Percentiles rank a stretch among this genome's conserved stretches.
phyloP scores from a whole-genome alignment of 164 flowering plant genomes.

The Piper betle region DNA sequence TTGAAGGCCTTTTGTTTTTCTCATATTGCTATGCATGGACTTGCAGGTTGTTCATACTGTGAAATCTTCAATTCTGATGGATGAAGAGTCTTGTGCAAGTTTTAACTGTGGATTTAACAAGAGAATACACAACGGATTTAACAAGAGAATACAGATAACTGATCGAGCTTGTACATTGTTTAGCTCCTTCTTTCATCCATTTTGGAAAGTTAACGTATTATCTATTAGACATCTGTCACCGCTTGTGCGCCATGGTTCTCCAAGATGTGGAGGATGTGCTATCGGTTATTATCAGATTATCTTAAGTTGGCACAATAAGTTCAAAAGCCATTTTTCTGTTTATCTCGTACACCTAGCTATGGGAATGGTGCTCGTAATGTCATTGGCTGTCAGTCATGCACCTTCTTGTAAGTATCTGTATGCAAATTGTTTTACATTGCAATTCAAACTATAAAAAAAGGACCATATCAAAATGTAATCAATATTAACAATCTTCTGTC shows the following conservation, averaged over 20 bases:
- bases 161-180: slow-evolving; percentile 7
- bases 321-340: slow-evolving; percentile 19
- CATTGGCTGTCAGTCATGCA: slow-evolving; percentile 28
- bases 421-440: background rate
- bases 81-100: slow-evolving; percentile 7
- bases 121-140: background rate
- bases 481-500: background rate
- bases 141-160: slow-evolving; percentile 2
- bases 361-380: slow-evolving; percentile 38
- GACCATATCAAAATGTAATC: background rate
- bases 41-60: background rate
- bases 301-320: slow-evolving; percentile 18
- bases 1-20: too few species aligned
- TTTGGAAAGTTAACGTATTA: slow-evolving; percentile 11
- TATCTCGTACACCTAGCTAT: slow-evolving; percentile 27
- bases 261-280: slow-evolving; percentile 12
- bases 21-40: too few species aligned
- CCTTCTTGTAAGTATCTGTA: slow-evolving; percentile 54
- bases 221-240: slow-evolving; percentile 12
- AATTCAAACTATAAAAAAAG: too few species aligned
- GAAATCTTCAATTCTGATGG: background rate
- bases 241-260: slow-evolving; percentile 7
- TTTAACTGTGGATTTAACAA: background rate
- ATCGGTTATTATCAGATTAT: slow-evolving; percentile 12
- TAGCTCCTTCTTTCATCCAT: slow-evolving; percentile 11